phyloP scores from a whole-genome alignment of 306 rosid genomes.

The Urtica urens region DNA sequence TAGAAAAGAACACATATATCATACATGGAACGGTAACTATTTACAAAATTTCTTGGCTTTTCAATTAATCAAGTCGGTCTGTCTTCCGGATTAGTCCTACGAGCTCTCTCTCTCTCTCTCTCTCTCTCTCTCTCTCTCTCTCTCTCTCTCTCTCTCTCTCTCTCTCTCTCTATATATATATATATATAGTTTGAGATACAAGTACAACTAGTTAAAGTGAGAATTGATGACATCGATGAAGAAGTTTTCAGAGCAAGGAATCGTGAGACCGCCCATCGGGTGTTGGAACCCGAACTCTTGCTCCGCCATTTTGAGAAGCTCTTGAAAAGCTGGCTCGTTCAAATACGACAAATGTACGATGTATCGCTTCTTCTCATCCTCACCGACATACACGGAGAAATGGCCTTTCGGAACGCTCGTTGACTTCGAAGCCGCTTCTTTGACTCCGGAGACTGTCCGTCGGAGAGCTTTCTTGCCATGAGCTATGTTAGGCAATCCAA shows the following conservation, averaged over 20 bases:
- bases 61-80: too few species aligned
- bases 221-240: conserved; percentile 19
- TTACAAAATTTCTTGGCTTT: too few species aligned
- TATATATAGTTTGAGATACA: neutral
- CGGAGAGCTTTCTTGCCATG: conserved; percentile 16
- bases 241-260: conserved; percentile 20
- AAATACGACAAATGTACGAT: conserved; percentile 17
- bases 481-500: conserved; percentile 13
- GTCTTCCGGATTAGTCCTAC: too few species aligned
- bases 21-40: too few species aligned
- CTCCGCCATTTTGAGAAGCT: conserved; percentile 13
- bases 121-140: neutral
- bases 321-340: conserved; percentile 20
- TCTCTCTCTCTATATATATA: too few species aligned
- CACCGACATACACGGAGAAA: conserved; percentile 23
- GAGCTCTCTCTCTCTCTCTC: too few species aligned
- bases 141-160: neutral
- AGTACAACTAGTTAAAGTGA: neutral
- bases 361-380: conserved; percentile 12
- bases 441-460: neutral
- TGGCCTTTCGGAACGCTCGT: neutral
- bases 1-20: too few species aligned
- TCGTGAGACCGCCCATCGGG: conserved; percentile 21
- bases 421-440: neutral
- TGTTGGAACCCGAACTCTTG: conserved; percentile 23